Percentiles rank a stretch among this genome's conserved stretches.
Conservation (phyloP, 495 filamentous ascomycete genomes). For the Aspergillus cavernicola region DNA sequence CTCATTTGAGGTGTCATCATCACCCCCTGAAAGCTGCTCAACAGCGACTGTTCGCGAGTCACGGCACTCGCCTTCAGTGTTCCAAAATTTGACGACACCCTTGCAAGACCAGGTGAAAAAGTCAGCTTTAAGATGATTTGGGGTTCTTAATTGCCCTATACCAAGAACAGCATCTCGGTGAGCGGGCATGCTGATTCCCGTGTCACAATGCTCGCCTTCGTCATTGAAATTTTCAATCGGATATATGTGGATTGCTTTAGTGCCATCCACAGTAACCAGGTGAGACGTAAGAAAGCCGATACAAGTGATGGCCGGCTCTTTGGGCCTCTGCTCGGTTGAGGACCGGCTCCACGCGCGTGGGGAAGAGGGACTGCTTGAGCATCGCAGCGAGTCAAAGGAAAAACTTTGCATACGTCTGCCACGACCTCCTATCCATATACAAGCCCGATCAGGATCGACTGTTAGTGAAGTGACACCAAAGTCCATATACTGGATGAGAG, state of each 20-base stretch:
- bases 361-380: conserved; percentile 24
- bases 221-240: conserved; percentile 28
- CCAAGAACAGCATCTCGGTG: conserved; percentile 79
- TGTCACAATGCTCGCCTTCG: conserved; percentile 26
- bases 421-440: conserved; percentile 55
- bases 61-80: conserved; percentile 62
- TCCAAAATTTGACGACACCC: conserved; percentile 80
- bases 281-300: conserved; percentile 67
- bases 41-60: conserved; percentile 62
- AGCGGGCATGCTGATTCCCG: conserved; percentile 50
- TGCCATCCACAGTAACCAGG: conserved; percentile 71
- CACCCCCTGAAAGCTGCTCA: conserved; percentile 55
- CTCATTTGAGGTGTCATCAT: conserved; percentile 68
- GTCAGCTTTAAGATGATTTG: conserved; percentile 56
- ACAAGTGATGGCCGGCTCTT: conserved; percentile 48
- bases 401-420: conserved; percentile 38
- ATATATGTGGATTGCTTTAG: conserved; percentile 67
- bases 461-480: conserved; percentile 50
- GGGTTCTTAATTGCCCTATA: conserved; percentile 55
- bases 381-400: conserved; percentile 36
- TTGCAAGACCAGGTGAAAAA: conserved; percentile 86
- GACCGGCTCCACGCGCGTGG: conserved; percentile 22
- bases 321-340: conserved; percentile 24
- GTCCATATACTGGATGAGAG: conserved; percentile 28
- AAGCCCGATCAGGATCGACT: conserved; percentile 47